Evolutionary conservation across 441 rosid genomes (phyloP).

Genomic region (Geranium incanum): DNA sequence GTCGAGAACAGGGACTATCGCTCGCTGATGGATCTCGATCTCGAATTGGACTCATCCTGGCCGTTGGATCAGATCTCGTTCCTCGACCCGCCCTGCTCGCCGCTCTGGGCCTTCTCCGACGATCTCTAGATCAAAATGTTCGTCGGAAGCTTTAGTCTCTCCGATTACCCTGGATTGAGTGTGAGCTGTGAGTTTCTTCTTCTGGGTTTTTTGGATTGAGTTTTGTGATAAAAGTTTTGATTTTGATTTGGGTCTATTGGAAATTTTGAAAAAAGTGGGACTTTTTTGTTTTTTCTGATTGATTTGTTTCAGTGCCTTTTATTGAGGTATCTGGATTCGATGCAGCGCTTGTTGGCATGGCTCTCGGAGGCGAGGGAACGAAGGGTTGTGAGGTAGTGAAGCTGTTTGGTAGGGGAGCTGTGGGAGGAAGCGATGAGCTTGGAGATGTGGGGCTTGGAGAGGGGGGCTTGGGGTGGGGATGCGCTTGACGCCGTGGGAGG

Average conservation of each 20-base stretch:
- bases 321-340: slow-evolving; percentile 34
- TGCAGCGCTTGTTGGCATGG: slow-evolving; percentile 47
- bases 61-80: slow-evolving; percentile 26
- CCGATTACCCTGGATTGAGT: slow-evolving; percentile 39
- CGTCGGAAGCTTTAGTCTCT: slow-evolving; percentile 24
- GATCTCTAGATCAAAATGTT: slow-evolving; percentile 24
- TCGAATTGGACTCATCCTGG: slow-evolving; percentile 61
- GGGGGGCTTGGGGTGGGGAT: slow-evolving; percentile 53
- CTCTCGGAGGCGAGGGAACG: slow-evolving; percentile 46
- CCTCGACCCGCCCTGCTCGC: slow-evolving; percentile 69
- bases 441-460: slow-evolving; percentile 43
- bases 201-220: background rate
- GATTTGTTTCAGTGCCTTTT: background rate
- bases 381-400: slow-evolving; percentile 43
- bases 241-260: background rate
- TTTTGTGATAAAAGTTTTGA: background rate
- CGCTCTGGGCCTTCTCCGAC: slow-evolving; percentile 86
- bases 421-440: slow-evolving; percentile 46
- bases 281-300: background rate
- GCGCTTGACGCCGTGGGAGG: slow-evolving; percentile 40
- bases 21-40: slow-evolving; percentile 47
- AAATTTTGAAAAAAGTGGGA: background rate
- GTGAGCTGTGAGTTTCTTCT: slow-evolving; percentile 42
- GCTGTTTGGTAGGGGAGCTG: slow-evolving; percentile 38
- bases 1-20: background rate